Conservation (phyloP, 2,329 filamentous ascomycete species). For the Cercospora sp. region DNA sequence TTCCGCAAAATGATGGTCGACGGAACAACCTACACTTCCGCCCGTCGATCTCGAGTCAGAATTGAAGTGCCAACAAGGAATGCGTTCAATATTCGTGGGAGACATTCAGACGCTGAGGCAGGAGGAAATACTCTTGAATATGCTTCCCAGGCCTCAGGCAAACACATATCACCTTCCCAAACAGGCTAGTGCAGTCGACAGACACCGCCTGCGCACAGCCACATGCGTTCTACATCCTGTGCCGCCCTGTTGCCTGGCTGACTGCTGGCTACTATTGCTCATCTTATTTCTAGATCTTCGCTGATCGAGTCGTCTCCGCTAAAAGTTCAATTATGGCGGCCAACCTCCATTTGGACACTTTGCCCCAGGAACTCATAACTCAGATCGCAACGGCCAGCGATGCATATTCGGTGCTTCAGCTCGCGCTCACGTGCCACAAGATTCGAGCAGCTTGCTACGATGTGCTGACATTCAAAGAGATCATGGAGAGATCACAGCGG, state of each 20-base stretch:
- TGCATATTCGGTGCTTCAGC: conserved; percentile 16
- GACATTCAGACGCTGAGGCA: background rate
- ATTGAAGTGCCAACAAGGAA: background rate
- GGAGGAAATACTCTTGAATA: background rate
- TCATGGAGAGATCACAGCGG: conserved; percentile 11
- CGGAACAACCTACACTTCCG: background rate
- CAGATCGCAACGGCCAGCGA: conserved; percentile 22
- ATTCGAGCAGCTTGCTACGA: conserved; percentile 24
- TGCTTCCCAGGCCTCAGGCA: background rate
- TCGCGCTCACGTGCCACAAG: conserved; percentile 16
- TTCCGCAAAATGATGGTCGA: conserved; percentile 8
- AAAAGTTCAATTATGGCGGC: background rate
- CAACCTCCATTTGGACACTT: conserved; percentile 4
- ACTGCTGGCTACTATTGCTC: background rate
- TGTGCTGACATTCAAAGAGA: conserved; percentile 19
- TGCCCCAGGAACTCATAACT: conserved; percentile 25
- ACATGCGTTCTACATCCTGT: background rate
- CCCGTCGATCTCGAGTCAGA: background rate
- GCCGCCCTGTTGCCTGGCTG: background rate
- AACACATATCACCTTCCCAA: background rate
- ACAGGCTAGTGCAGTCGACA: background rate
- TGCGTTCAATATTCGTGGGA: background rate
- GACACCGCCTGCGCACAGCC: background rate
- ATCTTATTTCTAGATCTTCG: background rate
- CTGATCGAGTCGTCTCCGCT: background rate